Conservation (phyloP, 495 filamentous ascomycete species). For the Neurospora pannonica region DNA sequence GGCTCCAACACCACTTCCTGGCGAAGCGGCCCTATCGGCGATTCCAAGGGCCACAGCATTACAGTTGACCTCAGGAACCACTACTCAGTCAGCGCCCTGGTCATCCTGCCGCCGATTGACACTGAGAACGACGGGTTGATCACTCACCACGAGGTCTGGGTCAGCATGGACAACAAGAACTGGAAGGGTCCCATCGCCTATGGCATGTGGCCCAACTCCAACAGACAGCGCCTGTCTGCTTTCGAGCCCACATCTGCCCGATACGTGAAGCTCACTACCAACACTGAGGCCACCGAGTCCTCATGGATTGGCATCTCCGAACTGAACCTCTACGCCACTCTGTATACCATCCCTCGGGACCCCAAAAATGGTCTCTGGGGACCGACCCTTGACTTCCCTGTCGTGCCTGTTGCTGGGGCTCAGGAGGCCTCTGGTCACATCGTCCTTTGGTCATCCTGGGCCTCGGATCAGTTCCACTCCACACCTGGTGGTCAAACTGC, state of each 20-base stretch:
- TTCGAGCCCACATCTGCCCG: not conserved
- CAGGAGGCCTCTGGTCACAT: not conserved
- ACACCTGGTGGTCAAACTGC: constrained; percentile 27
- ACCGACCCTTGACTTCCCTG: not conserved
- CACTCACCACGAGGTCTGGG: not conserved
- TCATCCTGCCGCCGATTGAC: not conserved
- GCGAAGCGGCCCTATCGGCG: not conserved
- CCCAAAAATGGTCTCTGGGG: not conserved
- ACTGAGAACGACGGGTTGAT: not conserved
- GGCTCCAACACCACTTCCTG: not conserved
- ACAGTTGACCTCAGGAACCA: not conserved
- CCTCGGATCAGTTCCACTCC: not conserved
- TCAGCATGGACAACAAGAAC: not conserved
- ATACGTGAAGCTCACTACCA: not conserved
- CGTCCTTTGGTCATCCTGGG: not conserved
- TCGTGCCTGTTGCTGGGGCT: not conserved
- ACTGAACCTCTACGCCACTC: not conserved
- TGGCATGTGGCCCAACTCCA: not conserved
- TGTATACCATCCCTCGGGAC: not conserved
- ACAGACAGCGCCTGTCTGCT: not conserved
- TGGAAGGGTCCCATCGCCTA: not conserved
- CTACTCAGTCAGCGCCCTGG: not conserved
- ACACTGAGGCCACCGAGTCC: not conserved
- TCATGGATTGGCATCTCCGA: not conserved
- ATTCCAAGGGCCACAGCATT: not conserved